Evolutionary conservation across 2,329 filamentous ascomycete genomes (phyloP).

Genomic region (Botrytis byssoidea): DNA sequence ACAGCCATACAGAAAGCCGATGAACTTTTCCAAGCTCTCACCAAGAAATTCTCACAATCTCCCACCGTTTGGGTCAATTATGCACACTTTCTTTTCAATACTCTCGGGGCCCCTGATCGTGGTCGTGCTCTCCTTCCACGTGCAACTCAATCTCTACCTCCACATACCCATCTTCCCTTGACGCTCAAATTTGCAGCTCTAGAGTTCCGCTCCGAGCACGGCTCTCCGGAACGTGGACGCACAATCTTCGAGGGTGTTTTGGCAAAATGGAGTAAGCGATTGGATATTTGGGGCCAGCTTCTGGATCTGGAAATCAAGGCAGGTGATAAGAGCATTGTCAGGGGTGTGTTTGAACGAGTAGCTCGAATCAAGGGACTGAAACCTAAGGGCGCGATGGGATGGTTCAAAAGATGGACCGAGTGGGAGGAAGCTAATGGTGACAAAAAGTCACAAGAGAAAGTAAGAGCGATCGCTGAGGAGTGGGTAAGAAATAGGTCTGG

Average conservation of each 20-base stretch:
- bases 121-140: conserved; percentile 77
- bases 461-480: conserved; percentile 67
- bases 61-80: conserved; percentile 91
- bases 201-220: conserved; percentile 81
- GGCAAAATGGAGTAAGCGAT: conserved; percentile 80
- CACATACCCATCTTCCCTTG: conserved; percentile 63
- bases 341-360: conserved; percentile 81
- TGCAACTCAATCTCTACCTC: conserved; percentile 78
- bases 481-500: conserved; percentile 58
- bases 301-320: conserved; percentile 77
- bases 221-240: conserved; percentile 84
- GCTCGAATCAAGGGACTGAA: conserved; percentile 69
- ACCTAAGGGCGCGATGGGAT: conserved; percentile 75
- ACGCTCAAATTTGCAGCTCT: conserved; percentile 87
- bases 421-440: conserved; percentile 79
- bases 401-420: conserved; percentile 89
- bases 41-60: conserved; percentile 81
- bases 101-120: conserved; percentile 65
- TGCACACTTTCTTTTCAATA: conserved; percentile 85
- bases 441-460: conserved; percentile 66
- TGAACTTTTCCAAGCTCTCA: conserved; percentile 77
- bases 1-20: conserved; percentile 70
- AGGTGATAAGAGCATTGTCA: conserved; percentile 57
- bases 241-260: conserved; percentile 92
- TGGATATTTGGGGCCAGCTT: conserved; percentile 90